Conservation (phyloP, 2,329 filamentous ascomycete genomes). For the Aquanectria penicillioides region DNA sequence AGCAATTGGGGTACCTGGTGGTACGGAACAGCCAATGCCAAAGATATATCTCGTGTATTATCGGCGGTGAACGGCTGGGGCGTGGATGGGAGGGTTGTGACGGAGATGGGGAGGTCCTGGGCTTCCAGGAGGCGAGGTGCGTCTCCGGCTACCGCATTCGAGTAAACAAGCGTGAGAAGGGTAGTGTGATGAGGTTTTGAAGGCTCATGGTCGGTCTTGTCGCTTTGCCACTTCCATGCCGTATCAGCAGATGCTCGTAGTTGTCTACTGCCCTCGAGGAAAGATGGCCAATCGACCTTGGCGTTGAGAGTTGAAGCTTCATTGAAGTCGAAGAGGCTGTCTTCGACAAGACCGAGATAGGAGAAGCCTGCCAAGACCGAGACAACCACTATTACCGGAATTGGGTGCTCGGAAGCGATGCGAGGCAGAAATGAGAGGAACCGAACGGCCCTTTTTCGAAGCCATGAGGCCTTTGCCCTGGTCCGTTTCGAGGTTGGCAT, state of each 20-base stretch:
- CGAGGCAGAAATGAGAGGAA: conserved; percentile 81
- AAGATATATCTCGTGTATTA: conserved; percentile 85
- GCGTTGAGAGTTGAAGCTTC: conserved; percentile 55
- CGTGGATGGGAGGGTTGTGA: conserved; percentile 74
- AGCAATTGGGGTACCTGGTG: conserved; percentile 80
- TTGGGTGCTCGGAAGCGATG: conserved; percentile 89
- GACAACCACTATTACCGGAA: conserved; percentile 92
- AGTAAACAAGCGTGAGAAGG: too few species aligned
- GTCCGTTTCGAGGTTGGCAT: too few species aligned
- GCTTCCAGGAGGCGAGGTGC: conserved; percentile 87
- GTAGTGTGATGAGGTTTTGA: too few species aligned
- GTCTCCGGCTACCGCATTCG: conserved; percentile 53
- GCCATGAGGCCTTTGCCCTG: too few species aligned
- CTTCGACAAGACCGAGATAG: conserved; percentile 91
- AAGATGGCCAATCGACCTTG: conserved; percentile 80
- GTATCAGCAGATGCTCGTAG: conserved; percentile 80
- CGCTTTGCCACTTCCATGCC: conserved; percentile 88
- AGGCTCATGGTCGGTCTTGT: conserved; percentile 66
- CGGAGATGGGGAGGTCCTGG: conserved; percentile 87
- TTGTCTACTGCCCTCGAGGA: conserved; percentile 82
- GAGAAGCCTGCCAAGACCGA: conserved; percentile 92
- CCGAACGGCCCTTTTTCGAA: too few species aligned
- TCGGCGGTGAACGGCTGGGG: conserved; percentile 82
- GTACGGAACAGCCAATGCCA: conserved; percentile 85
- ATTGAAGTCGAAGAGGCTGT: conserved; percentile 78